These are phyloP conservation scores for Colletotrichum sp. DNA, from an alignment of 2,329 filamentous ascomycete species.

Conservation along the genomic window DNA sequence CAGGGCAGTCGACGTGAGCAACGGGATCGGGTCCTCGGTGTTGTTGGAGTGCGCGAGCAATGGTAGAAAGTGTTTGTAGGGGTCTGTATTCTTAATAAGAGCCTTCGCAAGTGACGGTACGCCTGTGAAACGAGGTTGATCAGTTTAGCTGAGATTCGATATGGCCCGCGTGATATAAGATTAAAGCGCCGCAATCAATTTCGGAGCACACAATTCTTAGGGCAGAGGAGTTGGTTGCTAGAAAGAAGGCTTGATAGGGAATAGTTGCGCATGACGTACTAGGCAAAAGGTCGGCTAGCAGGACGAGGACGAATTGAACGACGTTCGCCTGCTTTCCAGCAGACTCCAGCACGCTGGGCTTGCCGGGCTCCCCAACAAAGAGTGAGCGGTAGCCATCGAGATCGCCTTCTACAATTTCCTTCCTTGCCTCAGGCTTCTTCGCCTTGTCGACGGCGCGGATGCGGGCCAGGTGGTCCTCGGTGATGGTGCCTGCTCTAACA, in stretches of 20 bases:
- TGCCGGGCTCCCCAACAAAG: slow-evolving; percentile 78
- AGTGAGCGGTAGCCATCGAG: slow-evolving; percentile 80
- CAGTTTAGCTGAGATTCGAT: neutral
- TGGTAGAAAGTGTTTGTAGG: slow-evolving; percentile 83
- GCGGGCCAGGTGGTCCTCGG: slow-evolving; percentile 90
- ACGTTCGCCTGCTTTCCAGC: slow-evolving; percentile 88
- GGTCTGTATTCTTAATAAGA: slow-evolving; percentile 76
- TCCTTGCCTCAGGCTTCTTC: slow-evolving; percentile 82
- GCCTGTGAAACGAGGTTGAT: slow-evolving; percentile 55
- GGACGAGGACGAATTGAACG: slow-evolving; percentile 91
- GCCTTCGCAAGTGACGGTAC: slow-evolving; percentile 79
- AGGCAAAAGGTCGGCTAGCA: slow-evolving; percentile 80
- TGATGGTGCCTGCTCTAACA: slow-evolving; percentile 90
- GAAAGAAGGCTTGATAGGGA: neutral
- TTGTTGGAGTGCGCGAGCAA: slow-evolving; percentile 81
- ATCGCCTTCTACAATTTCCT: slow-evolving; percentile 81
- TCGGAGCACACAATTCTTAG: neutral
- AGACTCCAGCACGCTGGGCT: slow-evolving; percentile 77
- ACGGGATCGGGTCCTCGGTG: slow-evolving; percentile 79
- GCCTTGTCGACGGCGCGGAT: slow-evolving; percentile 98
- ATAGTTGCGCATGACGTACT: slow-evolving; percentile 3
- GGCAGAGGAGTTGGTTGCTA: neutral
- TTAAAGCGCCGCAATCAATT: neutral
- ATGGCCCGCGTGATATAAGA: neutral
- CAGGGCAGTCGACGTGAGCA: slow-evolving; percentile 88